These are phyloP conservation scores for Recurvomyces mirabilis DNA, from an alignment of 495 filamentous ascomycete genomes.

Conservation along the genomic window DNA sequence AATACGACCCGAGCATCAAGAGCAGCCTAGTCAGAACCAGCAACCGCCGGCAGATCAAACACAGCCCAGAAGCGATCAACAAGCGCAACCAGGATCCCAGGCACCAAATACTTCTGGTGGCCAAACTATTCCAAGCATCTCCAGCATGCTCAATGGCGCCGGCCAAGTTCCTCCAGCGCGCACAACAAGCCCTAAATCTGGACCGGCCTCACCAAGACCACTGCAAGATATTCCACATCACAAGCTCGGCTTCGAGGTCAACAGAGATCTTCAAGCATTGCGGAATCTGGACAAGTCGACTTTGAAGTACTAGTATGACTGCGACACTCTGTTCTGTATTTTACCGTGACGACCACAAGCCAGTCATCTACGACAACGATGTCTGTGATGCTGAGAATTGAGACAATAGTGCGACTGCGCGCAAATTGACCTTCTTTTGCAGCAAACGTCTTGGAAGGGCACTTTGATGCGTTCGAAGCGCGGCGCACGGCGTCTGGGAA, in stretches of 20 bases:
- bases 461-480: no score
- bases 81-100: constrained; percentile 10
- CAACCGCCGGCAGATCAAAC: constrained; percentile 1
- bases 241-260: constrained; percentile 21
- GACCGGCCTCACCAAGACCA: constrained; percentile 7
- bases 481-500: no score
- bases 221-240: constrained; percentile 20
- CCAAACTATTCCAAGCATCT: constrained; percentile 31
- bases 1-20: background rate
- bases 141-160: constrained; percentile 26
- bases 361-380: no score
- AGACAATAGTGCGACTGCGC: no score
- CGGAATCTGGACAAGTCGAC: constrained; percentile 22
- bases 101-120: constrained; percentile 4
- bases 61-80: constrained; percentile 11
- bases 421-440: no score
- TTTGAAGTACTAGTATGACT: constrained; percentile 20
- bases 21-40: no score
- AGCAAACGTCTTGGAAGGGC: no score
- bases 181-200: constrained; percentile 16
- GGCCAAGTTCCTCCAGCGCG: constrained; percentile 12
- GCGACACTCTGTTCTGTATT: no score
- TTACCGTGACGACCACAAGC: no score
- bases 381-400: no score
- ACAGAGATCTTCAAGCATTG: constrained; percentile 17